Evolutionary conservation across 148 eudicot genomes (phyloP).

Genomic region (Diospyros lotus): DNA sequence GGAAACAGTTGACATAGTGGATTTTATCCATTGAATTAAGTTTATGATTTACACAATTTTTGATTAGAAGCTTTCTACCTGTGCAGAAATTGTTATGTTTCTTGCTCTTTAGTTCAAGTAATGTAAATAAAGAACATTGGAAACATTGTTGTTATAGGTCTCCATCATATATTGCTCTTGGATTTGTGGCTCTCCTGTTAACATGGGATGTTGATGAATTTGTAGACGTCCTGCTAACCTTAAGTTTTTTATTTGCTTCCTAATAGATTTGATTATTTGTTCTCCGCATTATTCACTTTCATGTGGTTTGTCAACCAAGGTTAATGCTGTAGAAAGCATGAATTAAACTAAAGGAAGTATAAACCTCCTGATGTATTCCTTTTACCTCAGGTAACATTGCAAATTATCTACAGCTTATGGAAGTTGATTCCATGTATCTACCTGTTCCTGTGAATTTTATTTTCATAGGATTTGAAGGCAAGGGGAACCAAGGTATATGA

Average conservation of each 20-base stretch:
- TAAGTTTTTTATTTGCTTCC: not conserved
- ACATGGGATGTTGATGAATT: not conserved
- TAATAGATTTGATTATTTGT: not conserved
- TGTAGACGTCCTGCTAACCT: not conserved
- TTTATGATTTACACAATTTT: not conserved
- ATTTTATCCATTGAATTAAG: not conserved
- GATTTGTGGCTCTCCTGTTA: not conserved
- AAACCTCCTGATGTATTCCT: constrained; percentile 7
- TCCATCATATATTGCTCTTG: not conserved
- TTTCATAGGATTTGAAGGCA: constrained; percentile 90
- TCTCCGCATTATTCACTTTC: not conserved
- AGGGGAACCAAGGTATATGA: constrained; percentile 80
- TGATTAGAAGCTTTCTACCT: not conserved
- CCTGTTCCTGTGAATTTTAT: constrained; percentile 93
- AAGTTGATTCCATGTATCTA: constrained; percentile 83
- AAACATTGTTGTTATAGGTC: not conserved
- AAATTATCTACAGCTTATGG: constrained; percentile 76
- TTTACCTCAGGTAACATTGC: constrained; percentile 68
- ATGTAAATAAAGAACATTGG: no score
- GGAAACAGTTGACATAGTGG: not conserved
- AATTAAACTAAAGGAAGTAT: not conserved
- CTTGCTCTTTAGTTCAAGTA: no score
- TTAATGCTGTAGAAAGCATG: not conserved
- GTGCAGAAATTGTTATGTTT: not conserved
- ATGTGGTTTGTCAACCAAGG: not conserved